Base-by-base conservation (phyloP, 2,329 filamentous ascomycete genomes). In the Aspergillus glaucus region DNA sequence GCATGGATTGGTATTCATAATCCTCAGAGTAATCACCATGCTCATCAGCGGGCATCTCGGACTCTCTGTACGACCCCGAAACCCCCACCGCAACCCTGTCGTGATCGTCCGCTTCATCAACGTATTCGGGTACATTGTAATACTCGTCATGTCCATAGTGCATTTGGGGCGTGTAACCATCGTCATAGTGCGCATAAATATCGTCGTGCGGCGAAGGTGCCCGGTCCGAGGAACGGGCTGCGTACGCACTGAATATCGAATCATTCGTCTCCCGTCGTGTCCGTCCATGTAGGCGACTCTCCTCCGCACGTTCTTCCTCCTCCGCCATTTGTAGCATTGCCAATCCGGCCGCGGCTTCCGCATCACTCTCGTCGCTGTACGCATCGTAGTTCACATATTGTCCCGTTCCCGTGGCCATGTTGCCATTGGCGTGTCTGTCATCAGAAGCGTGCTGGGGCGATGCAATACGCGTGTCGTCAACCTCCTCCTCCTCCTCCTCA, bases 281-380 rank as follows among this genome's bases (percentile, higher is more conserved):
- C 44, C 82, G 81, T 17, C 70, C 73, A 52, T 77, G 60, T 19
- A 60, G 50, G 21, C 60, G 55, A 42, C 71, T 68, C 22, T 64
- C 76, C 41, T 79, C 75, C 5, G 70, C 75, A 45, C 84, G 82
- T 51, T 94, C 87, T 64, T 84, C 78, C 65, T 89, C 81, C 52
- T 95, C 89, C 4, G 89, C 90, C 70, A 91, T 82, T 50, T 84
- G 83, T 79, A 97, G 82, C 56, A 90, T 90, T 63, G 87, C 80
- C 45, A 94, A 73, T 14, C 93, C 92, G 51, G 88, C 88, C 36
- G 86, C 84, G 17, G 87, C 92, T 67, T 96, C 92, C 0, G 87
- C 83, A 62, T 97, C 92, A 62, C 89, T 94, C 44, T 94, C 89
- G 47, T 92, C 86, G 53, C 76, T 76, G 57, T 77, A 78, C 5